Base-by-base conservation (phyloP, 176 grass and related monocot species). In the Cymbopogon citratus region DNA sequence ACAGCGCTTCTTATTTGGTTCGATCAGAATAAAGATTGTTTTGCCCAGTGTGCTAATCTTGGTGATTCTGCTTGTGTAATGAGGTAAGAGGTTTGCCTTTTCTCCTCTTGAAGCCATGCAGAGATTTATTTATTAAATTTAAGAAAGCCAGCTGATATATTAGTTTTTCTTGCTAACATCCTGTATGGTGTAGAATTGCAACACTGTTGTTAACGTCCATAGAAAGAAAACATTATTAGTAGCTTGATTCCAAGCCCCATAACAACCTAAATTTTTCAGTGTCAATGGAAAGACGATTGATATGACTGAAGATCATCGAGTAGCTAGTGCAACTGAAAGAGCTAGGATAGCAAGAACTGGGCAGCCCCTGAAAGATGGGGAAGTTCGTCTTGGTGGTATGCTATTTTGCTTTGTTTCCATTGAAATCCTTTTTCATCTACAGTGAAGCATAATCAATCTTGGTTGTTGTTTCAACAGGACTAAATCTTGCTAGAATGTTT, bases 21-120 rank as follows among this genome's bases (percentile, higher is more conserved):
- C 27, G 85, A 89, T 84, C 78, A 83, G 8, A 87, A 94, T 24
- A 91, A 85, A 71, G 81, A 91, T 76, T 89, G 82, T 73, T 92
- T 92, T 88, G 91, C 83, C 45, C 94, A 97, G 74, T 97, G 94
- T 75, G 94, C 94, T 35, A 97, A 97, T 81, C 85, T 97, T 57
- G 91, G 91, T 9, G 94, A 97, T 90, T 97, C 94, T 61, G 85
- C 89, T 77, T 92, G 94, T 85, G 63, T 97, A 61, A 74, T 97
- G 63, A 90, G 83, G 94, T 94, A 89, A 81, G 46, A 81, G 31
- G 44, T 4, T 4, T 16, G 45, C 57, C 33, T 78, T 27, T 54
- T 79, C 43, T 69, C 5, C 48, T 6, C 18, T 14, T 84, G 62
- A 44, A 69, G 25, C 15, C 28, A 12, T 40, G 8, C 14, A 62